Evolutionary conservation across 208 protist genomes (phyloP).

Genomic region (Acanthamoeba comandoni): DNA sequence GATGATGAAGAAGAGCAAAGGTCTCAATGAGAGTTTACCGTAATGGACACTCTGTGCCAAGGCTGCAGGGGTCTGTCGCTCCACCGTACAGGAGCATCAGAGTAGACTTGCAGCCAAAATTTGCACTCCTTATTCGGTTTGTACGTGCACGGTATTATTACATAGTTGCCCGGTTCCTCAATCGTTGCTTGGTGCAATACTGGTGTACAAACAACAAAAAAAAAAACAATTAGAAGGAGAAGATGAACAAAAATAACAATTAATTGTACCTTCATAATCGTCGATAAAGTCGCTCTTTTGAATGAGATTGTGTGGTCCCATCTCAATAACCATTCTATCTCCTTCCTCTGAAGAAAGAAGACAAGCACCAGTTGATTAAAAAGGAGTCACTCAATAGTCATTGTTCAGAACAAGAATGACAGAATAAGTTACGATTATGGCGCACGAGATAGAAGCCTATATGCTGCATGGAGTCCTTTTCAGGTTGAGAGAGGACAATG

Average conservation of each 20-base stretch:
- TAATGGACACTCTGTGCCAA: background rate
- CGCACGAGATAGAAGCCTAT: conserved; percentile 59
- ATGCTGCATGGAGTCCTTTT: conserved; percentile 1
- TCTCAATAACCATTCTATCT: background rate
- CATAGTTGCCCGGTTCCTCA: conserved; percentile 55
- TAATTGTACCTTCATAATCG: conserved; percentile 19
- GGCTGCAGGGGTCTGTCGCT: background rate
- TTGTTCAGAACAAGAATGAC: background rate
- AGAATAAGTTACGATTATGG: background rate
- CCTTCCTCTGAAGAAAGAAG: background rate
- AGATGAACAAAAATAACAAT: background rate
- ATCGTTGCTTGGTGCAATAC: background rate
- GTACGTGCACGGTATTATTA: conserved; percentile 63
- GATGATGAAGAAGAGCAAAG: background rate
- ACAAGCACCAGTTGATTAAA: background rate
- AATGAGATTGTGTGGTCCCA: background rate
- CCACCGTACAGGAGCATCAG: too few relatives aligned
- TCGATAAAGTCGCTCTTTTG: conserved; percentile 56
- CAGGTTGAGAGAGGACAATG: conserved; percentile 41
- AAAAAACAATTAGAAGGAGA: too few relatives aligned
- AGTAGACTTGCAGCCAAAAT: conserved; percentile 48
- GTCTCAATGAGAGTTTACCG: background rate
- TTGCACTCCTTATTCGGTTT: background rate
- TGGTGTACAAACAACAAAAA: background rate
- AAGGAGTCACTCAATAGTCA: background rate